Base-by-base conservation (phyloP, 495 filamentous ascomycete genomes). In the Schizothecium vesticola region DNA sequence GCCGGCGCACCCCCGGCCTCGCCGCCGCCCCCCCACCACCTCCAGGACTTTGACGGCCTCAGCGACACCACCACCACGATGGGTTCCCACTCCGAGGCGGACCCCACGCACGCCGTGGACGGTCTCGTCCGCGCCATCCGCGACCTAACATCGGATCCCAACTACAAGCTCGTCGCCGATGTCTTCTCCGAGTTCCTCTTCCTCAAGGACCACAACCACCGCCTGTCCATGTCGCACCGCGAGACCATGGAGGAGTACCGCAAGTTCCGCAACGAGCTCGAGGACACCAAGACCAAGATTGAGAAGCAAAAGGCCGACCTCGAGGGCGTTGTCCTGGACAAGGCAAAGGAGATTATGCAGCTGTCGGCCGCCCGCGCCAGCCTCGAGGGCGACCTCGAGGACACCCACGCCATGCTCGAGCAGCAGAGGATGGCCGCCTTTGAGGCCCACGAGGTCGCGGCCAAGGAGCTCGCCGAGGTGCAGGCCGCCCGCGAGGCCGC, bases 151-250 rank as follows among this genome's bases (percentile, higher is more conserved):
- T 71, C 77, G 2, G 77, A 79, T 33, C 67, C 74, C 69, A 78
- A 78, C 71, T 79, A 79, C 74, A 79, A 78, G 73, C 67, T 78
- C 19, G 74, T 79, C 59, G 74, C 77, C 70, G 77, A 79, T 56
- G 77, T 78, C 63, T 79, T 79, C 67, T 75, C 73, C 69, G 74
- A 79, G 67, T 75, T 79, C 67, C 72, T 76, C 22, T 71, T 72
- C 64, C 74, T 79, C 70, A 79, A 79, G 70, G 76, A 79, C 68
- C 74, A 75, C 61, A 79, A 79, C 67, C 72, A 71, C 68, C 70
- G 73, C 33, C 71, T 79, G 21, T 72, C 71, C 51, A 73, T 64
- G 58, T 78, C 77, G 1, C 73, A 78, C 62, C 72, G 74, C 21
- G 76, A 74, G n/a, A 68, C 76, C 13, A 63, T 79, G 23, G 77